These are phyloP conservation scores for Candida odintsovae DNA, from an alignment of 805 yeast species.

Conservation along the genomic window DNA sequence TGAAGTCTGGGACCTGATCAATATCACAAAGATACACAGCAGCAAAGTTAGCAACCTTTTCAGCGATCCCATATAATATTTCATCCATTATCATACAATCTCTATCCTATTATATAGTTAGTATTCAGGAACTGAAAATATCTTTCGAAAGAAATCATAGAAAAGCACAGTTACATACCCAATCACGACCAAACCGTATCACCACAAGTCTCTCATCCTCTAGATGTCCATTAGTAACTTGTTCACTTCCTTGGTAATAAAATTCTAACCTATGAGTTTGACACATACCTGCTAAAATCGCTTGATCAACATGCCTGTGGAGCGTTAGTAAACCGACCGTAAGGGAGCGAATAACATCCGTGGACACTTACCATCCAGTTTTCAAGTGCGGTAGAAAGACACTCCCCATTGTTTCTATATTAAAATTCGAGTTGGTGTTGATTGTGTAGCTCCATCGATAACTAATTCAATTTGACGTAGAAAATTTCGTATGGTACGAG, in stretches of 20 bases:
- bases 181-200: constrained; percentile 80
- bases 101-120: constrained; percentile 32
- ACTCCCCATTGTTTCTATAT: constrained; percentile 53
- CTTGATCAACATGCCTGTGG: constrained; percentile 88
- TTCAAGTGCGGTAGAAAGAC: constrained; percentile 74
- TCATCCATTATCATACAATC: constrained; percentile 93
- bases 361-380: constrained; percentile 53
- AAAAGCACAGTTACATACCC: constrained; percentile 14
- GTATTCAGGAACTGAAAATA: neutral
- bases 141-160: neutral
- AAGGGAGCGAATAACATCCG: neutral
- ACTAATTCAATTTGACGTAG: too few species aligned
- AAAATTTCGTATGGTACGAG: neutral
- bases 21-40: constrained; percentile 85
- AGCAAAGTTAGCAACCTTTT: constrained; percentile 81
- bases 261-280: neutral
- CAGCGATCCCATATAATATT: constrained; percentile 69
- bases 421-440: neutral
- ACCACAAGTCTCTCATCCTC: constrained; percentile 88
- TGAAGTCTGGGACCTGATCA: constrained; percentile 86
- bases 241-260: neutral
- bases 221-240: neutral
- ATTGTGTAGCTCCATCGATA: neutral
- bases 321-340: constrained; percentile 1
- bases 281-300: constrained; percentile 57